These are phyloP conservation scores for Parafenestella ontariensis DNA, from an alignment of 2,329 filamentous ascomycete genomes.

Conservation along the genomic window DNA sequence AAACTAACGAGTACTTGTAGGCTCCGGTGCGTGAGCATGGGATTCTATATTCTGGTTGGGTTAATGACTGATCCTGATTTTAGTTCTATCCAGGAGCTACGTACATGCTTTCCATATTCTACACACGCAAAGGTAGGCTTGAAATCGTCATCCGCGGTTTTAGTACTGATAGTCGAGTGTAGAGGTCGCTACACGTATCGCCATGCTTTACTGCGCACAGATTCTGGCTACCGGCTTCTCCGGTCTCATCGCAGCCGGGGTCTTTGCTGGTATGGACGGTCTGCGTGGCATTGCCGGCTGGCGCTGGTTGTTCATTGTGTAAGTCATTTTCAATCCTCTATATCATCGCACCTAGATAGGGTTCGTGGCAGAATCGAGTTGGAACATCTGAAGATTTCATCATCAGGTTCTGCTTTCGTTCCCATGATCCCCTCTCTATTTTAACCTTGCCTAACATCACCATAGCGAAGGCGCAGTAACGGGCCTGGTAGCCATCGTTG, in stretches of 20 bases:
- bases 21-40: conserved; percentile 4
- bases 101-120: conserved; percentile 70
- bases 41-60: neutral
- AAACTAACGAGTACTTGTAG: neutral
- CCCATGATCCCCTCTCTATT: neutral
- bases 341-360: too few relatives aligned
- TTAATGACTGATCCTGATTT: neutral
- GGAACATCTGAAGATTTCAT: too few relatives aligned
- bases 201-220: conserved; percentile 50
- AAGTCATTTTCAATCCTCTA: conserved; percentile 23
- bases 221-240: conserved; percentile 52
- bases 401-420: neutral
- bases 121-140: conserved; percentile 59
- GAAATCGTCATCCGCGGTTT: conserved; percentile 41
- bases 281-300: conserved; percentile 44
- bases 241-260: conserved; percentile 54
- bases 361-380: too few relatives aligned
- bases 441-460: conserved; percentile 1
- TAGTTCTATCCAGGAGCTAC: conserved; percentile 67
- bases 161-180: neutral
- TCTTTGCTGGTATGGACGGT: conserved; percentile 43
- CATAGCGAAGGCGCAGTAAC: conserved; percentile 36
- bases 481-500: conserved; percentile 34
- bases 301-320: conserved; percentile 50
- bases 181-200: conserved; percentile 48